Percentiles rank a stretch among this genome's conserved stretches.
These are phyloP conservation scores for Suillus cothurnatus DNA, from an alignment of 768 basidiomycete genomes.

Conservation along the genomic window DNA sequence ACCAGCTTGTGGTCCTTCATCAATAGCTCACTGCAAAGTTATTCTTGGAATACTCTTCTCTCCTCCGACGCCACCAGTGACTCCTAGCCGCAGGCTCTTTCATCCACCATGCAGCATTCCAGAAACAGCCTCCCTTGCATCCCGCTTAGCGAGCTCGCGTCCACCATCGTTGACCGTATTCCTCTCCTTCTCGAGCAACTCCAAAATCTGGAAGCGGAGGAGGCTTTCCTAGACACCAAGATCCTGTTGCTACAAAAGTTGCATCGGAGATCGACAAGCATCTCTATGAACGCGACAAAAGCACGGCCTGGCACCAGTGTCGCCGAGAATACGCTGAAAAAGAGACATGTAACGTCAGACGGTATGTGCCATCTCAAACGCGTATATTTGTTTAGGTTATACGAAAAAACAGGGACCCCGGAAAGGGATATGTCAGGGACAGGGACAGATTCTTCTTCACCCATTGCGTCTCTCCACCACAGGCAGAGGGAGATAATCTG, in stretches of 20 bases:
- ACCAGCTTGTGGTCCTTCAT: neutral
- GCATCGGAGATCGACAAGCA: neutral
- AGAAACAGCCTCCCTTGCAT: neutral
- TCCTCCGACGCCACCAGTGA: neutral
- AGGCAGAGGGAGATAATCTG: neutral
- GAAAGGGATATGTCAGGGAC: neutral
- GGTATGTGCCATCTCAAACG: neutral
- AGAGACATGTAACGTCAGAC: neutral
- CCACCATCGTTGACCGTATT: neutral
- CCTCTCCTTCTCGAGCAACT: conserved; percentile 5
- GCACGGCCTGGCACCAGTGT: neutral
- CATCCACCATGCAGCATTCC: neutral
- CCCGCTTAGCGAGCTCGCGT: conserved; percentile 1
- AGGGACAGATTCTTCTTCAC: neutral
- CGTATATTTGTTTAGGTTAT: neutral
- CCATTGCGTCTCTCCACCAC: neutral
- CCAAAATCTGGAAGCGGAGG: neutral
- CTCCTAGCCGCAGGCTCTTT: neutral
- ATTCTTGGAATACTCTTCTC: neutral
- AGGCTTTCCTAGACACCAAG: neutral
- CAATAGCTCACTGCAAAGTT: neutral
- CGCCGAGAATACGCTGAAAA: neutral
- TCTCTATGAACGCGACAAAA: neutral
- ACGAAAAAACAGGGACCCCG: neutral
- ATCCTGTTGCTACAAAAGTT: neutral